phyloP scores from a whole-genome alignment of 768 basidiomycete genomes.

The Amanita thiersii region DNA sequence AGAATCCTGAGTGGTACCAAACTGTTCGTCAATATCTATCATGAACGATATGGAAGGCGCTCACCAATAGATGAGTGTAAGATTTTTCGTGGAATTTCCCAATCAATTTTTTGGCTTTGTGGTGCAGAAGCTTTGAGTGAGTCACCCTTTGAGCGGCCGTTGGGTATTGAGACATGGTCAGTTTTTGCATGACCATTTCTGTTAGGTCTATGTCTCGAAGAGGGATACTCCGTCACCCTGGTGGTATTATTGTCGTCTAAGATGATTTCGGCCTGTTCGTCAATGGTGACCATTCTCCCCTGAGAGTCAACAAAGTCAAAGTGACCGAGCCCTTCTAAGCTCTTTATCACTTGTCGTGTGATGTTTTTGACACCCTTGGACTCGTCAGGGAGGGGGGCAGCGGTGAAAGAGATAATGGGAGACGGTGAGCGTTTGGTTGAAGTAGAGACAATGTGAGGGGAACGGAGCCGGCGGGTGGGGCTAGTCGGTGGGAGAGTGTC shows the following conservation, averaged over 20 bases:
- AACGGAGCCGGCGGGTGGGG: constrained; percentile 10
- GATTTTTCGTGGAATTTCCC: constrained; percentile 86
- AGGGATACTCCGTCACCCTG: constrained; percentile 17
- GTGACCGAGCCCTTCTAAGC: constrained; percentile 37
- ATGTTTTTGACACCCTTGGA: constrained; percentile 37
- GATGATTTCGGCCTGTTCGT: constrained; percentile 22
- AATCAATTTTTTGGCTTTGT: constrained; percentile 47
- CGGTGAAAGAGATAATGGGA: constrained; percentile 35
- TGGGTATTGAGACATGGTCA: constrained; percentile 1
- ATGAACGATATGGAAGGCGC: constrained; percentile 15
- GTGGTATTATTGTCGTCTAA: constrained; percentile 18
- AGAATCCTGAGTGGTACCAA: constrained; percentile 24
- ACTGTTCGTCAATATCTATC: neutral
- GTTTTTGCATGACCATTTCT: constrained; percentile 11
- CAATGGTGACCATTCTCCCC: constrained; percentile 16
- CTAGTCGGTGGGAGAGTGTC: constrained; percentile 12
- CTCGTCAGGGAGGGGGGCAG: constrained; percentile 24
- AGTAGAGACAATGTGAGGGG: neutral
- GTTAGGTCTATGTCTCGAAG: constrained; percentile 9
- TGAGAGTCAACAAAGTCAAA: constrained; percentile 24
- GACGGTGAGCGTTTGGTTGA: constrained; percentile 35
- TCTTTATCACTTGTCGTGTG: constrained; percentile 40
- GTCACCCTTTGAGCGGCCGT: constrained; percentile 12
- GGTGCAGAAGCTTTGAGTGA: constrained; percentile 8
- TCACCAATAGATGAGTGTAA: constrained; percentile 85